A percentile compares a stretch with the other conserved stretches of the same genome.
Conservation (phyloP, 139 green algal genomes). For the Coelastrella sp. region DNA sequence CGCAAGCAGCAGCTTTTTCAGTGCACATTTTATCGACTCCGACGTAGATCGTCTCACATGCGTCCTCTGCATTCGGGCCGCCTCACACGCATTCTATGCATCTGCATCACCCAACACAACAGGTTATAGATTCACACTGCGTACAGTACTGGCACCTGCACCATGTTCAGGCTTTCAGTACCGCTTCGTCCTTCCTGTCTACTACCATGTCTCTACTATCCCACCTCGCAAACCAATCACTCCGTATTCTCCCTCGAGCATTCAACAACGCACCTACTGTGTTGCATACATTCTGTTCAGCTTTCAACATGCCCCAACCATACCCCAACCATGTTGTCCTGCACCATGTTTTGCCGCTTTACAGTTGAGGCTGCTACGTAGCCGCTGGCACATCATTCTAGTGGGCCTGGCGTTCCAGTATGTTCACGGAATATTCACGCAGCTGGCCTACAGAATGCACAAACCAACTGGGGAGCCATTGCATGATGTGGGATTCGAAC, state of each 20-base stretch:
- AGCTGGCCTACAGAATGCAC: constrained; percentile 84
- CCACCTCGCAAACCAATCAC: no score
- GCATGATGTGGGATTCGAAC: constrained; percentile 77
- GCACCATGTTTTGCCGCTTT: neutral
- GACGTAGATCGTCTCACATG: no score
- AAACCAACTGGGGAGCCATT: constrained; percentile 60
- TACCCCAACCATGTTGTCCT: neutral
- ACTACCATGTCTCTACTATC: no score
- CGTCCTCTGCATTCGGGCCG: neutral
- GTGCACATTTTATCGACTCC: neutral
- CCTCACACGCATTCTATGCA: neutral
- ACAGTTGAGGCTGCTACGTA: constrained; percentile 35
- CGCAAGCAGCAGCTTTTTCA: neutral
- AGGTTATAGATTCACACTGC: neutral
- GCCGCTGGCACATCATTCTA: constrained; percentile 75
- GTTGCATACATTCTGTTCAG: no score
- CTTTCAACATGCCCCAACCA: neutral
- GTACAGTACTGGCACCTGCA: neutral
- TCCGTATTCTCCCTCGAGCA: no score
- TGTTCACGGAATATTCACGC: constrained; percentile 83
- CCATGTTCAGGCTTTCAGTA: neutral
- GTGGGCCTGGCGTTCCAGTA: constrained; percentile 83
- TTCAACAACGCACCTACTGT: no score
- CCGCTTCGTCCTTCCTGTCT: neutral
- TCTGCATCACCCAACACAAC: neutral